Conservation (phyloP, 306 rosid genomes). For the Pterocarpus macrocarpus region DNA sequence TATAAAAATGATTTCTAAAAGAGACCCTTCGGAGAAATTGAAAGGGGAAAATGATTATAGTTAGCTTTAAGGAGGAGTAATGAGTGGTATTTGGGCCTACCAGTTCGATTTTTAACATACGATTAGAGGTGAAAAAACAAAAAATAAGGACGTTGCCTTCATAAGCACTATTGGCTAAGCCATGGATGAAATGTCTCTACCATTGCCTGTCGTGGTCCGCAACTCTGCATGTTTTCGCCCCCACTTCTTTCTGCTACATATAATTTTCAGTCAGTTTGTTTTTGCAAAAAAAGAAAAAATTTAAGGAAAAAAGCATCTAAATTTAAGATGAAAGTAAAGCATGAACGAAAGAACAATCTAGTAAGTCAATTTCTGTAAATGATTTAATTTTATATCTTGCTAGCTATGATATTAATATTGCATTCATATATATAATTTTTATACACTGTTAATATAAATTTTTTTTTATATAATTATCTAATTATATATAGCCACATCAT, state of each 20-base stretch:
- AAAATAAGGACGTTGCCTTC: conserved; percentile 43
- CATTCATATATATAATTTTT: too few species aligned
- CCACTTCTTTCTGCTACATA: not conserved
- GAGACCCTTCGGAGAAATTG: conserved; percentile 44
- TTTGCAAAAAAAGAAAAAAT: too few species aligned
- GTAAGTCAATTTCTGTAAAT: too few species aligned
- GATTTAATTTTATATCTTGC: too few species aligned
- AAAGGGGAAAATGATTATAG: conserved; percentile 60
- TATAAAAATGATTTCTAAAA: conserved; percentile 53
- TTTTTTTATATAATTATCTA: too few species aligned
- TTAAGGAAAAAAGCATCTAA: too few species aligned
- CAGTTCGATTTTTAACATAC: conserved; percentile 36
- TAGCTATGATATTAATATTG: too few species aligned
- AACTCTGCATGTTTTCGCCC: conserved; percentile 1
- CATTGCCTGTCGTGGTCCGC: conserved; percentile 40
- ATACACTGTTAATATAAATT: too few species aligned
- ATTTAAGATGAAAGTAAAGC: too few species aligned
- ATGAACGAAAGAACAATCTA: too few species aligned
- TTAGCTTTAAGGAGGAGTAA: conserved; percentile 90
- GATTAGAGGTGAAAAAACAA: conserved; percentile 39
- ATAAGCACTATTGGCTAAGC: conserved; percentile 66
- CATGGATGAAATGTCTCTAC: conserved; percentile 78
- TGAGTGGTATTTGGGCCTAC: conserved; percentile 70
- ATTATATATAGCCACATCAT: too few species aligned
- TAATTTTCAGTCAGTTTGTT: too few species aligned